Percentiles rank a stretch among this genome's conserved stretches.
These are phyloP conservation scores for Microascus cirrosus DNA, from an alignment of 2,329 filamentous ascomycete genomes.

Conservation along the genomic window DNA sequence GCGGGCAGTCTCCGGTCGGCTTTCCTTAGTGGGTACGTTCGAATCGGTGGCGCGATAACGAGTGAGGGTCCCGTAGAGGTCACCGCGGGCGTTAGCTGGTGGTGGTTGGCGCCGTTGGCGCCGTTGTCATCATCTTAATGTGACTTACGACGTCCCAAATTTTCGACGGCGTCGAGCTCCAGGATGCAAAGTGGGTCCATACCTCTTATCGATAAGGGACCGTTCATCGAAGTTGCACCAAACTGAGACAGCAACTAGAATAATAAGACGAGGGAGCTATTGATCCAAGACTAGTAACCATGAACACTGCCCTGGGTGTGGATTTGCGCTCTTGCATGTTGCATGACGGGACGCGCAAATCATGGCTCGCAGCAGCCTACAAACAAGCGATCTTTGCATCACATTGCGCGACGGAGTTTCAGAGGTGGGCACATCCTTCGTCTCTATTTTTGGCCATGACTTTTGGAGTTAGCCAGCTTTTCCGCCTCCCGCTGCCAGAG, in stretches of 20 bases:
- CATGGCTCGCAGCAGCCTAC: background rate
- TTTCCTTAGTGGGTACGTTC: background rate
- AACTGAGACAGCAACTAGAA: background rate
- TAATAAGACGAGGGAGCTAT: background rate
- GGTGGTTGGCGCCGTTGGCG: constrained; percentile 7
- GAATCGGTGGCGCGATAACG: background rate
- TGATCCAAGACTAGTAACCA: background rate
- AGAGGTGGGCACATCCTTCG: background rate
- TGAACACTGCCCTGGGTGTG: background rate
- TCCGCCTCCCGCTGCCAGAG: background rate
- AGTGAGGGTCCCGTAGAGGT: background rate
- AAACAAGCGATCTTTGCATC: constrained; percentile 3
- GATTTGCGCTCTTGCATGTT: background rate
- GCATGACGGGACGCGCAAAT: background rate
- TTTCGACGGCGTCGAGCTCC: background rate
- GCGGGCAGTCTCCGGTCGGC: background rate
- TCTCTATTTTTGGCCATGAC: background rate
- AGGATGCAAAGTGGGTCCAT: background rate
- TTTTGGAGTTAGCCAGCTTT: background rate
- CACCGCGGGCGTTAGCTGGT: background rate
- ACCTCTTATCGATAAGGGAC: constrained; percentile 2
- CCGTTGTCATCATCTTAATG: background rate
- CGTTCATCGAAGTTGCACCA: background rate
- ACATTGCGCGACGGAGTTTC: constrained; percentile 3
- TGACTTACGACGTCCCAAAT: background rate